Evolutionary conservation across 1,284 basidiomycete species (phyloP).

Genomic region (Tilletia horrida): DNA sequence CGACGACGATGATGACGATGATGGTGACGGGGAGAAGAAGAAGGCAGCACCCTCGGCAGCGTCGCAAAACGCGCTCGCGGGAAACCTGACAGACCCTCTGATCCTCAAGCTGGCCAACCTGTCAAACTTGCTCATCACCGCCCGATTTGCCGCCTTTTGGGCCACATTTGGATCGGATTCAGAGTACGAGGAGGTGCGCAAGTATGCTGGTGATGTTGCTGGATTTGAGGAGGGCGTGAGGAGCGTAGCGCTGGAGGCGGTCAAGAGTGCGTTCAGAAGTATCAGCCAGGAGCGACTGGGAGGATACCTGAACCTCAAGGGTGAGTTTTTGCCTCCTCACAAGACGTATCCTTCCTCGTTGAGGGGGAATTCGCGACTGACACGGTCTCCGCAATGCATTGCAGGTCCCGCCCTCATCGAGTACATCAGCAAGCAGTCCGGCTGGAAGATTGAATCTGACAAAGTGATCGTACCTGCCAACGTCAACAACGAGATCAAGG

Average conservation of each 20-base stretch:
- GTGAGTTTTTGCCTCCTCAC: constrained; percentile 53
- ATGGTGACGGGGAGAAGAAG: constrained; percentile 25
- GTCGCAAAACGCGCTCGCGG: constrained; percentile 57
- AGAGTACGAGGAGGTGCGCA: constrained; percentile 70
- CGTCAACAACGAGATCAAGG: constrained; percentile 75
- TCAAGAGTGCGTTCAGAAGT: constrained; percentile 73
- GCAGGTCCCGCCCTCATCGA: constrained; percentile 64
- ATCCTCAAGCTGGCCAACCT: constrained; percentile 73
- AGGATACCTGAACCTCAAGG: constrained; percentile 70
- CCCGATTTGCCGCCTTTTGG: constrained; percentile 90
- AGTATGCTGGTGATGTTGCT: constrained; percentile 74
- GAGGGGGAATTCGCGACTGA: neutral
- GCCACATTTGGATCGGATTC: constrained; percentile 50
- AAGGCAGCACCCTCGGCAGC: constrained; percentile 19
- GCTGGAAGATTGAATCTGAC: constrained; percentile 71
- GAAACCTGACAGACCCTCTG: constrained; percentile 57
- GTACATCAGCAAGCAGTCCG: constrained; percentile 66
- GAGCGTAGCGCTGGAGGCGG: constrained; percentile 71
- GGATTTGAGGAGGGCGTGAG: constrained; percentile 78
- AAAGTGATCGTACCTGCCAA: constrained; percentile 67
- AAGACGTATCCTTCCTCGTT: no score
- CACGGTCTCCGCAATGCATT: neutral
- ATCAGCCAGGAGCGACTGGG: constrained; percentile 69
- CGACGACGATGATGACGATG: constrained; percentile 20
- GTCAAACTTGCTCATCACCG: constrained; percentile 74